These are phyloP conservation scores for Fonsecaea monophora DNA, from an alignment of 2,329 filamentous ascomycete species.

Conservation along the genomic window DNA sequence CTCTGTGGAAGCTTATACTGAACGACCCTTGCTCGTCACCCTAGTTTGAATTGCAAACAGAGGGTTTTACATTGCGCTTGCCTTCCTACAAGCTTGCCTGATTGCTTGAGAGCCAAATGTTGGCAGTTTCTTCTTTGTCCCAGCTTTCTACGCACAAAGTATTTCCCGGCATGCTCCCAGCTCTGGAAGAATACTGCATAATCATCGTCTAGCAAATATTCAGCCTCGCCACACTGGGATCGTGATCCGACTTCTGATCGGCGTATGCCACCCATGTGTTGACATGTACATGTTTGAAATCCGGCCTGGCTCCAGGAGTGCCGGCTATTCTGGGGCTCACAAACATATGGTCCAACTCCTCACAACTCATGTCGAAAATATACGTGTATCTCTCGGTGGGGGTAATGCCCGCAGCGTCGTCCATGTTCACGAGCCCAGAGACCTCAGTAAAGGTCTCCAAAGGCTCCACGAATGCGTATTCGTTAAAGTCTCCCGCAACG, in stretches of 20 bases:
- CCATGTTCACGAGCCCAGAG: constrained; percentile 67
- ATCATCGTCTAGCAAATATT: constrained; percentile 60
- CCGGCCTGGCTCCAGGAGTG: constrained; percentile 51
- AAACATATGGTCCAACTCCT: constrained; percentile 74
- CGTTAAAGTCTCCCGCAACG: constrained; percentile 73
- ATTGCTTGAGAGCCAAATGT: too few species aligned
- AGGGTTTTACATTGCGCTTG: too few species aligned
- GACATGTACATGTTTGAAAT: constrained; percentile 65
- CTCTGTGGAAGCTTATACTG: too few species aligned
- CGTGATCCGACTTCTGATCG: constrained; percentile 70
- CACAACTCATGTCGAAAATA: constrained; percentile 71
- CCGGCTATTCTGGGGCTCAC: constrained; percentile 62
- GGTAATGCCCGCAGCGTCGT: constrained; percentile 63
- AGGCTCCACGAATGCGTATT: constrained; percentile 69
- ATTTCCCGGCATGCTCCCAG: background rate
- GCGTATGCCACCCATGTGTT: constrained; percentile 70
- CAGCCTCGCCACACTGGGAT: constrained; percentile 69
- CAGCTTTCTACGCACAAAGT: too few species aligned
- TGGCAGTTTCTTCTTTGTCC: too few species aligned
- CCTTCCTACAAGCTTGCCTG: too few species aligned
- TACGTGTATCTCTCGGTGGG: constrained; percentile 72
- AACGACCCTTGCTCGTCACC: too few species aligned
- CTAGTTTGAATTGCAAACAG: too few species aligned
- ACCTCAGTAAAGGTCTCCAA: constrained; percentile 60
- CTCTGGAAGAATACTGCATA: background rate